Conservation (phyloP, 352 stramenopile species). For the Phytophthora pini region DNA sequence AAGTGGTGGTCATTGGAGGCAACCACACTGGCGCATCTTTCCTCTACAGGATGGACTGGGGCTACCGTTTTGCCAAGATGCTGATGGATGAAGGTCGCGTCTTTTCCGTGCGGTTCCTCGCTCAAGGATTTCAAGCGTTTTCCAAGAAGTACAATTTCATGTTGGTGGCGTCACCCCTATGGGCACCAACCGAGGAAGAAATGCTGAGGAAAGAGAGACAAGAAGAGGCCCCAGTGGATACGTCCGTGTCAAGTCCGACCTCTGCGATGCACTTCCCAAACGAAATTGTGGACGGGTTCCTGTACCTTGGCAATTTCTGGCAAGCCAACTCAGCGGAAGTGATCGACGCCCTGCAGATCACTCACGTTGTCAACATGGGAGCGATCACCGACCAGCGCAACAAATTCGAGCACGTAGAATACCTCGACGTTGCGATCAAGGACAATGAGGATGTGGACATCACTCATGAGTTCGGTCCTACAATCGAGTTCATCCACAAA, state of each 20-base stretch:
- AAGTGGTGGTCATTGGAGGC: constrained; percentile 71
- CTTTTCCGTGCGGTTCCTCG: constrained; percentile 77
- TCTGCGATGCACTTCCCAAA: constrained; percentile 65
- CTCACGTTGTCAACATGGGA: constrained; percentile 79
- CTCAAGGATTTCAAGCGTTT: constrained; percentile 69
- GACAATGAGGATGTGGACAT: constrained; percentile 74
- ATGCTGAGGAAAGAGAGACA: constrained; percentile 6
- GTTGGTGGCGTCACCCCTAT: constrained; percentile 35
- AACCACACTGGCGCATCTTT: constrained; percentile 58
- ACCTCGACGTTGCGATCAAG: constrained; percentile 69
- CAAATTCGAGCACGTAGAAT: constrained; percentile 59
- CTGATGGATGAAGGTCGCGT: constrained; percentile 69
- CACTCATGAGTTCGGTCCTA: constrained; percentile 51
- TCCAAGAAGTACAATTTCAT: constrained; percentile 78
- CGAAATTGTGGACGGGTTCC: constrained; percentile 76
- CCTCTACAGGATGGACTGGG: constrained; percentile 71
- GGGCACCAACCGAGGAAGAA: constrained; percentile 5
- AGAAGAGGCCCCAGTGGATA: constrained; percentile 6
- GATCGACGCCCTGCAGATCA: constrained; percentile 65
- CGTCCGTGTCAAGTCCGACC: constrained; percentile 8
- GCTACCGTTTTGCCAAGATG: constrained; percentile 71
- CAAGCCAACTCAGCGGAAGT: constrained; percentile 71
- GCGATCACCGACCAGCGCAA: constrained; percentile 66
- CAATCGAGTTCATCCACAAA: constrained; percentile 63
- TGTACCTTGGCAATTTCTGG: constrained; percentile 85